Base-by-base conservation (phyloP, 1,284 basidiomycete species). In the Gymnopus androsaceus region DNA sequence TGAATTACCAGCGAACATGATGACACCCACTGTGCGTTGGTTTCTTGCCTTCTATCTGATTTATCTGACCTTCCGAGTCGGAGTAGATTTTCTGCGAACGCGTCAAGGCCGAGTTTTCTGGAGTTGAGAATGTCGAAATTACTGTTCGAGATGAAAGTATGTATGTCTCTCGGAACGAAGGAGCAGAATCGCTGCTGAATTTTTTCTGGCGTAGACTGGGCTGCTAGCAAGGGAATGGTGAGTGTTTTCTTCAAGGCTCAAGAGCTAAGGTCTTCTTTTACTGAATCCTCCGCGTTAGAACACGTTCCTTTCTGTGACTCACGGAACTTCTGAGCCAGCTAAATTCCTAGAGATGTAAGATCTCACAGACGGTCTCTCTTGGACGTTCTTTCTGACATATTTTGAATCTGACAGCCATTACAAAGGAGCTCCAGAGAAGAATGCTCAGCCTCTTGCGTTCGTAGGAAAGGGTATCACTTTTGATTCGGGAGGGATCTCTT, bases 381-480 rank as follows among this genome's bases (percentile, higher is more conserved):
- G 14, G 3, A 17, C n/a, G 23, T 36, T 21, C 4, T 41, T 21
- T 6, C 45, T 23, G 36, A 51, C 12, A 25, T 14, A 14, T 8
- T 48, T n/a, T n/a, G n/a, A n/a, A n/a, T n/a, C n/a, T n/a, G n/a
- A 15, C 56, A 91, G 88, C 59, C 87, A 90, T 70, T 95, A 95
- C 79, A 88, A 88, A 38, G 93, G 92, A 30, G 85, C 84, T 4
- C 67, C 79, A 2, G 72, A 77, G 51, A 73, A 74, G 56, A 72
- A 81, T 45, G 83, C 78, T 0, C 77, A 78, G 51, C 90, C 90
- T 8, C 75, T 94, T 4, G 88, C 85, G 1, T 81, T 94, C 57
- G 91, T 95, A 40, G 94, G 94, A 44, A 95, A 95, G 65, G 94
- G 92, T 56, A 88, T 94, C 67, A 93, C 91, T 4, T 93, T 93